Percentiles rank a stretch among this genome's conserved stretches.
Evolutionary conservation across 106 monocot species (phyloP).

Genomic region (Apostasia shenzhenica): DNA sequence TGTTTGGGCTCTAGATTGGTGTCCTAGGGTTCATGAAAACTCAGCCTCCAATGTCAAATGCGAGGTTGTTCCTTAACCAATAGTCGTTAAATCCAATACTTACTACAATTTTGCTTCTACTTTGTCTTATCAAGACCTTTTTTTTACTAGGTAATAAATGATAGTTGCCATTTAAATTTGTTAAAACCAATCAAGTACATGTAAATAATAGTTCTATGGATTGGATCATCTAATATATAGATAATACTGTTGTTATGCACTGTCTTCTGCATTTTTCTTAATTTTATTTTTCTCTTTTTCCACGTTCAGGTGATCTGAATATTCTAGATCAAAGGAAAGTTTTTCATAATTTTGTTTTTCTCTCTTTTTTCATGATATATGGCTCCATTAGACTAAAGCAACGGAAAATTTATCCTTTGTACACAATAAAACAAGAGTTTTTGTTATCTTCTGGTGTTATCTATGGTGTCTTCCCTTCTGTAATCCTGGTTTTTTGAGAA

Average conservation of each 20-base stretch:
- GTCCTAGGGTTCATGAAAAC: conserved; percentile 43
- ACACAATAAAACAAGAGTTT: no score
- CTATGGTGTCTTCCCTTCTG: no score
- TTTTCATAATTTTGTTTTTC: no score
- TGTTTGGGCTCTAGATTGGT: conserved; percentile 94
- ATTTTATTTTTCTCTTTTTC: no score
- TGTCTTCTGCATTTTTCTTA: no score
- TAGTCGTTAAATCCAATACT: background rate
- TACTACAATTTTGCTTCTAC: background rate
- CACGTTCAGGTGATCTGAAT: no score
- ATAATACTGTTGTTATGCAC: background rate
- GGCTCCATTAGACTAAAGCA: no score
- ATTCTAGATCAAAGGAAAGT: no score
- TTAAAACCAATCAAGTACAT: background rate
- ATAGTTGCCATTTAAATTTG: background rate
- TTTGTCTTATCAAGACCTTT: background rate
- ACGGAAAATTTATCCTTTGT: no score
- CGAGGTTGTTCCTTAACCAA: conserved; percentile 43
- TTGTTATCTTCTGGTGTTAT: no score
- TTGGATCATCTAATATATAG: background rate
- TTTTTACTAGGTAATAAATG: background rate
- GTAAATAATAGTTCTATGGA: background rate
- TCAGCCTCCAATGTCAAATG: conserved; percentile 22
- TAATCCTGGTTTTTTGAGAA: no score
- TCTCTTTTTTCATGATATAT: no score